Conservation (phyloP, 768 basidiomycete species). For the Plicaturopsis crispa region DNA sequence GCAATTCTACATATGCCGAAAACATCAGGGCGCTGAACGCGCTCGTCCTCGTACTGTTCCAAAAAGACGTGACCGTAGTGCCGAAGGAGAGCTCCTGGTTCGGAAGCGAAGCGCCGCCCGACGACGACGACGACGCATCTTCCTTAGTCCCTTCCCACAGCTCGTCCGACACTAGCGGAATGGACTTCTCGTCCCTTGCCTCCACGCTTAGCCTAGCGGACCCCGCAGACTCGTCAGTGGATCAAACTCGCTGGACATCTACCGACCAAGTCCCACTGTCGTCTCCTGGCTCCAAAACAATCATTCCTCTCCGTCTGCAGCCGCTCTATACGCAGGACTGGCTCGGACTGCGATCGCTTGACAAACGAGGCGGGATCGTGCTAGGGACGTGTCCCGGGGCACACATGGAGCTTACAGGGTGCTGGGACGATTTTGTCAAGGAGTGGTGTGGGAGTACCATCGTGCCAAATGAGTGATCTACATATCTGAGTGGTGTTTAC, state of each 20-base stretch:
- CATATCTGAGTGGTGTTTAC: too few relatives aligned
- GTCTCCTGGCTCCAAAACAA: conserved; percentile 10
- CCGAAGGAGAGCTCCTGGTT: conserved; percentile 88
- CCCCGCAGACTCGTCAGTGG: neutral
- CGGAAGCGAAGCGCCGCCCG: conserved; percentile 52
- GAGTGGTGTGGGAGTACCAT: too few relatives aligned
- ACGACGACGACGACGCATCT: conserved; percentile 13
- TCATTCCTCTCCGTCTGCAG: conserved; percentile 68
- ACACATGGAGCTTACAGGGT: conserved; percentile 68
- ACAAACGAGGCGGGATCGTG: conserved; percentile 53
- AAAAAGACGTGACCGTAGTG: conserved; percentile 66
- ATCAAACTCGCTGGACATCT: neutral
- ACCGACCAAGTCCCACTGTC: too few relatives aligned
- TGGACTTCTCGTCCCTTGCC: neutral
- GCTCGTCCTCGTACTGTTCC: conserved; percentile 69
- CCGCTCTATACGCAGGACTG: conserved; percentile 72
- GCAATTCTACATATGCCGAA: conserved; percentile 51
- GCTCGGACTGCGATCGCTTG: conserved; percentile 70
- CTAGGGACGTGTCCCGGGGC: conserved; percentile 60
- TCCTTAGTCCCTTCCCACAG: too few relatives aligned
- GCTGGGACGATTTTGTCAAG: conserved; percentile 49
- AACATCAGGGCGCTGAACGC: conserved; percentile 57
- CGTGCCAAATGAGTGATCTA: too few relatives aligned
- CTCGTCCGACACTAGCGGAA: too few relatives aligned
- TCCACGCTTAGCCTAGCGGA: too few relatives aligned